Conservation (phyloP, 2,329 filamentous ascomycete genomes). For the Colletotrichum paranaense region DNA sequence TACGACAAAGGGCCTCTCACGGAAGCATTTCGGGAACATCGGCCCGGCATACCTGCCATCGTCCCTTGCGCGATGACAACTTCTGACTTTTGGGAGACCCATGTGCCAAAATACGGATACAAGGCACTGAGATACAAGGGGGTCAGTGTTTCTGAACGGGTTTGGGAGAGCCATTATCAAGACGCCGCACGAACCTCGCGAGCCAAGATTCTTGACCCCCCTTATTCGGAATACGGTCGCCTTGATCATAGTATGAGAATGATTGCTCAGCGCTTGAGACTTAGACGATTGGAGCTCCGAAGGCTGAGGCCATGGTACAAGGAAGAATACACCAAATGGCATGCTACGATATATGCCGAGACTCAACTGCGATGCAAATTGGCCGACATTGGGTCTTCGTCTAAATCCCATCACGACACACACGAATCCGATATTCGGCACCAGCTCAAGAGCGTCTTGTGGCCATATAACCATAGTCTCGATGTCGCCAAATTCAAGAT, state of each 20-base stretch:
- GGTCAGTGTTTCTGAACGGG: not conserved
- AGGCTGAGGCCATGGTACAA: conserved; percentile 6
- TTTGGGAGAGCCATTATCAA: not conserved
- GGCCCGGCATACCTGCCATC: not conserved
- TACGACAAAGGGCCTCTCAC: conserved; percentile 5
- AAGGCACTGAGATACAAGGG: not conserved
- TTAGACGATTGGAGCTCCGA: not conserved
- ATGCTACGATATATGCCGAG: conserved; percentile 6
- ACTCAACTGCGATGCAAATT: not conserved
- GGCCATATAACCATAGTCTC: not conserved
- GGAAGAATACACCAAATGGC: conserved; percentile 1
- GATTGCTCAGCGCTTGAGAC: not conserved
- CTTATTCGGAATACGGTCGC: not conserved
- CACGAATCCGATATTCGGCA: not conserved
- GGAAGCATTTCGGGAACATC: not conserved
- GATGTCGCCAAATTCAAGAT: not conserved
- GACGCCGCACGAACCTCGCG: not conserved
- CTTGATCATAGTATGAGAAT: not conserved
- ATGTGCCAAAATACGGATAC: conserved; percentile 1
- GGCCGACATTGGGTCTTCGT: rapidly evolving
- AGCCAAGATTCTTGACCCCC: not conserved
- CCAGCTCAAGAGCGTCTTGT: not conserved
- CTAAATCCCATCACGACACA: not conserved
- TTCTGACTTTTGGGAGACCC: conserved; percentile 3
- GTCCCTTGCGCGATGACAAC: not conserved